Evolutionary conservation across 805 yeast genomes (phyloP), one percentile per base, ranked within the genome.

Genomic region (Kodamaea leandrae): DNA sequence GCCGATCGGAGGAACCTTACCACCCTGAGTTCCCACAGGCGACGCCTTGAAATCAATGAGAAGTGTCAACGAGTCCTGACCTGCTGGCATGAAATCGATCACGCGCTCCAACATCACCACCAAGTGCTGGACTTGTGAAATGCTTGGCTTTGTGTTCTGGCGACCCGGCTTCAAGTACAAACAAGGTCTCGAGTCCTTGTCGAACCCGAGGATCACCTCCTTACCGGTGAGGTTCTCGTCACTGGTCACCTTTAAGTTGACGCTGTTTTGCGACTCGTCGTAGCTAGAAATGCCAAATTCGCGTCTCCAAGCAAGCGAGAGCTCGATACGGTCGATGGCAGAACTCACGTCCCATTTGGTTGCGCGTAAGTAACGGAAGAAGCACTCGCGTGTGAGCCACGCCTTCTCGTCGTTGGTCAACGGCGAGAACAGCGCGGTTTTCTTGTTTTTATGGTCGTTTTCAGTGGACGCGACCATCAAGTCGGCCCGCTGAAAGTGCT

Each of bases 61-160:
- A 39, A 93, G 66, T 1, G 98, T 96, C 40, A 93, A 69, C 9
- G 95, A 83, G 58, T 91, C 99, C 64, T 93, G 99, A 16, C 98
- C 98, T 0, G 88, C 75, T 1, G 97, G 96, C 97, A 93, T 91
- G 62, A 78, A 86, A 61, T 89, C 95, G 43, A 91, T 90, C 32
- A 86, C 96, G 44, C 90, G 75, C 63, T 93, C 99, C 40, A 93
- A 72, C 89, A 84, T 84, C 67, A 74, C 91, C 5, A 93, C 98
- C 59, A 93, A 71, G 60, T 89, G 96, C 63, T 93, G 95, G n/a
- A 93, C 96, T 59, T 93, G 99, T 52, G 91, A 77, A 47, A 80
- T 83, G 1, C 93, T 79, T 2, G 93, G 80, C 56, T 87, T 86
- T 12, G 99, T 93, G 66, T 93, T 93, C 64, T 93, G 99, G 58